Percentiles rank a stretch among this genome's conserved stretches.
Conservation (phyloP, 2,329 filamentous ascomycete species). For the Onygena corvina region DNA sequence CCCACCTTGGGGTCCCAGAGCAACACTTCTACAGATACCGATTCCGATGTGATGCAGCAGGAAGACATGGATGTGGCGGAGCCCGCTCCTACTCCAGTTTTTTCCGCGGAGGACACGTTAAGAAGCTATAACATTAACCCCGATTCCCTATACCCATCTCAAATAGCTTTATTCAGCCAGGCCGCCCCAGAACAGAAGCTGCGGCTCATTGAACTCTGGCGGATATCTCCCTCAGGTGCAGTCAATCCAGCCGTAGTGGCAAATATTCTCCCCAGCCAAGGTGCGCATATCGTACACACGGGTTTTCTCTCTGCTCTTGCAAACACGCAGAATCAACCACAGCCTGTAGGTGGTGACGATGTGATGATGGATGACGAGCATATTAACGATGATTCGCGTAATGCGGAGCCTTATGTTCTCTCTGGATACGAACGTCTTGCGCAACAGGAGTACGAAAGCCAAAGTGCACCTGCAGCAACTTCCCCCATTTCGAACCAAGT, state of each 20-base stretch:
- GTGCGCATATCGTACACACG: conserved; percentile 3
- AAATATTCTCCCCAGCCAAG: not conserved
- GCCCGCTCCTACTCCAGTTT: conserved; percentile 36
- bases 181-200: conserved; percentile 60
- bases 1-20: conserved; percentile 31
- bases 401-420: conserved; percentile 71
- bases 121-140: conserved; percentile 58
- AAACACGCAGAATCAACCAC: not conserved
- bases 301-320: not conserved
- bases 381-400: conserved; percentile 24
- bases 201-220: conserved; percentile 73
- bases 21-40: conserved; percentile 21
- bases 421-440: conserved; percentile 65
- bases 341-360: conserved; percentile 12
- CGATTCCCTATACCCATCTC: conserved; percentile 55
- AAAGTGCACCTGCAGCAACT: conserved; percentile 11
- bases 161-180: conserved; percentile 65
- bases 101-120: conserved; percentile 45
- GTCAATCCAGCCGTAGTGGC: conserved; percentile 37
- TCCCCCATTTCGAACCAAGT: conserved; percentile 19
- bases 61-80: not conserved
- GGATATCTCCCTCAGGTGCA: conserved; percentile 58
- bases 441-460: conserved; percentile 43
- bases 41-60: not conserved
- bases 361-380: conserved; percentile 38